Conservation (phyloP, 1,284 basidiomycete genomes). For the Melampsora occidentalis region DNA sequence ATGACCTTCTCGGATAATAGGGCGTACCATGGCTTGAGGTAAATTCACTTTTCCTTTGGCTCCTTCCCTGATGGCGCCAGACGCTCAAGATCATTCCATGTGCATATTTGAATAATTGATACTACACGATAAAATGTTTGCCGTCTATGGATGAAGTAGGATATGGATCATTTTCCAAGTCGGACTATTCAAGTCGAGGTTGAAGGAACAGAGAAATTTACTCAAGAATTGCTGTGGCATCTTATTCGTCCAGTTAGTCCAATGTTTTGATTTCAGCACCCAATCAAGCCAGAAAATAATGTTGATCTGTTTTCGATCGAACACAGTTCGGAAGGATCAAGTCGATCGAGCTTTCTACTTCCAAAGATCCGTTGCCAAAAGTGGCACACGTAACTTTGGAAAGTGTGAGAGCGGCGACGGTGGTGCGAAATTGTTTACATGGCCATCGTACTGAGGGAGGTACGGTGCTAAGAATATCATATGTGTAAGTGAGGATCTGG, state of each 20-base stretch:
- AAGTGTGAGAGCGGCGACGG: constrained; percentile 66
- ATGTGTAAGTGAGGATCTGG: constrained; percentile 5
- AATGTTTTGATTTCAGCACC: constrained; percentile 54
- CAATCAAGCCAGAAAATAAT: constrained; percentile 28
- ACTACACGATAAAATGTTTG: too few species aligned
- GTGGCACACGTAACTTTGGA: constrained; percentile 48
- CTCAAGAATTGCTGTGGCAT: constrained; percentile 71
- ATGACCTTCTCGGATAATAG: too few species aligned
- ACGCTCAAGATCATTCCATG: too few species aligned
- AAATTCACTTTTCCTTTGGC: too few species aligned
- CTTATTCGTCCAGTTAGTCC: constrained; percentile 65
- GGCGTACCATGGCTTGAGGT: too few species aligned
- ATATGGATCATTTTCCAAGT: constrained; percentile 77
- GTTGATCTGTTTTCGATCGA: not conserved
- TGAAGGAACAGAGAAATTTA: constrained; percentile 74
- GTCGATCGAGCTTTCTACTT: constrained; percentile 19
- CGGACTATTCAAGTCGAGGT: constrained; percentile 71
- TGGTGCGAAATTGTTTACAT: constrained; percentile 81
- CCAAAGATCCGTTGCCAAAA: constrained; percentile 19
- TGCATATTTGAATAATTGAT: too few species aligned
- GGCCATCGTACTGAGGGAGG: constrained; percentile 60
- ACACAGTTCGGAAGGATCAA: constrained; percentile 41
- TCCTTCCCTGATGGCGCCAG: too few species aligned
- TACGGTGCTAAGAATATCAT: constrained; percentile 48
- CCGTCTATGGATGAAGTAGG: constrained; percentile 58